A percentile compares a stretch with the other conserved stretches of the same genome.
These are phyloP conservation scores for Hemisphaericaspora xylofermentans DNA, from an alignment of 1,139 yeast genomes.

Conservation along the genomic window DNA sequence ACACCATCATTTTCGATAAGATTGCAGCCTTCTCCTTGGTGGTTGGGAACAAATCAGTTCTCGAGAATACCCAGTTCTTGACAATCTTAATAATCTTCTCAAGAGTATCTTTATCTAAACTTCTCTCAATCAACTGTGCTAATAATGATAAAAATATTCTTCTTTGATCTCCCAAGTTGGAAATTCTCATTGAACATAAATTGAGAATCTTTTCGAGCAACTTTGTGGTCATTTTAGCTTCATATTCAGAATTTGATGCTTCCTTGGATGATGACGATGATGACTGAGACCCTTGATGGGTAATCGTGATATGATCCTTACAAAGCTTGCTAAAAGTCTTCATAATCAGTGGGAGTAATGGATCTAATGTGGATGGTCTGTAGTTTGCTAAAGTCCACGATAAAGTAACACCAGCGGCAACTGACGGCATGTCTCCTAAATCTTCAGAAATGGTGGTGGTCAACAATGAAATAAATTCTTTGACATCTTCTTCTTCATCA, in stretches of 20 bases:
- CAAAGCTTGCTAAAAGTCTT: constrained; percentile 85
- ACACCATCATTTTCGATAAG: constrained; percentile 88
- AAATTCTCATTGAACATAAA: constrained; percentile 76
- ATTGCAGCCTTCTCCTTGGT: constrained; percentile 96
- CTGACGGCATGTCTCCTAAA: constrained; percentile 74
- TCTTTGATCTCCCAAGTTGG: constrained; percentile 88
- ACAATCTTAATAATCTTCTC: constrained; percentile 77
- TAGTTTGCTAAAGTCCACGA: constrained; percentile 80
- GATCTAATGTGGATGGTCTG: constrained; percentile 71
- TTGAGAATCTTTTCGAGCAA: constrained; percentile 74
- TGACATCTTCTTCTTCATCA: constrained; percentile 57
- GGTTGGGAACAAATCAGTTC: constrained; percentile 85
- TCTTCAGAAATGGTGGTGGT: constrained; percentile 79
- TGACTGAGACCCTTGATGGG: constrained; percentile 49
- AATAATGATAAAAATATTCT: constrained; percentile 80
- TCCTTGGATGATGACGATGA: constrained; percentile 17
- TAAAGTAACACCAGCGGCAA: constrained; percentile 87
- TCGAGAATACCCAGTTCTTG: constrained; percentile 85
- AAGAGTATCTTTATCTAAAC: constrained; percentile 73
- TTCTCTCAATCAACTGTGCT: constrained; percentile 88
- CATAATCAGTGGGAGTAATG: constrained; percentile 73
- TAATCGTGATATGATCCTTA: constrained; percentile 80
- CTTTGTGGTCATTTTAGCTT: constrained; percentile 75
- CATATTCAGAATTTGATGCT: constrained; percentile 48
- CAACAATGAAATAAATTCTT: constrained; percentile 60